These are phyloP conservation scores for Paecilomyces dactylethromorphus DNA, from an alignment of 2,329 filamentous ascomycete species.

Conservation along the genomic window DNA sequence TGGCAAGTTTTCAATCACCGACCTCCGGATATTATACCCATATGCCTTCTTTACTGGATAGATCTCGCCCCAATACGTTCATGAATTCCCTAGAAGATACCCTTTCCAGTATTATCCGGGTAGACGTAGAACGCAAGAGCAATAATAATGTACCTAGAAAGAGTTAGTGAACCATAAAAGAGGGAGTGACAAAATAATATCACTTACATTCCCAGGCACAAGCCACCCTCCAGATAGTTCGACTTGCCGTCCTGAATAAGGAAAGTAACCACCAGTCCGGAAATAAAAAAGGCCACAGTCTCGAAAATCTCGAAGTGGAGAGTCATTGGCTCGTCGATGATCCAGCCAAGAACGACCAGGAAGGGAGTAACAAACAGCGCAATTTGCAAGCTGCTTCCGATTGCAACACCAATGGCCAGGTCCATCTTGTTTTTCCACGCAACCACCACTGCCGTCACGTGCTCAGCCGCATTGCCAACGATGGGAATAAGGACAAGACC, in stretches of 20 bases:
- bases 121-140: constrained; percentile 45
- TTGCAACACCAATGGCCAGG: constrained; percentile 68
- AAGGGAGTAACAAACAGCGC: constrained; percentile 74
- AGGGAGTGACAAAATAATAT: background rate
- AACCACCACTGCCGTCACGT: constrained; percentile 74
- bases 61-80: constrained; percentile 1
- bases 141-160: constrained; percentile 35
- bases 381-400: constrained; percentile 77
- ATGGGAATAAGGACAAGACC: constrained; percentile 74
- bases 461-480: constrained; percentile 73
- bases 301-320: constrained; percentile 76
- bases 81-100: constrained; percentile 4
- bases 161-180: constrained; percentile 3
- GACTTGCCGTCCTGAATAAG: constrained; percentile 74
- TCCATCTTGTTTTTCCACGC: constrained; percentile 66
- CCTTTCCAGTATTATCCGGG: constrained; percentile 31
- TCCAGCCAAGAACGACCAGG: constrained; percentile 74
- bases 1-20: background rate
- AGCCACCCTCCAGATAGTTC: constrained; percentile 76
- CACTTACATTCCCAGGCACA: constrained; percentile 54
- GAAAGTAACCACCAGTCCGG: constrained; percentile 66
- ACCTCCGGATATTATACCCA: background rate
- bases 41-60: background rate
- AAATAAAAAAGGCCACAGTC: constrained; percentile 70
- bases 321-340: constrained; percentile 65